These are phyloP conservation scores for Microbotryomycetes sp. DNA, from an alignment of 1,284 basidiomycete species.

Conservation along the genomic window DNA sequence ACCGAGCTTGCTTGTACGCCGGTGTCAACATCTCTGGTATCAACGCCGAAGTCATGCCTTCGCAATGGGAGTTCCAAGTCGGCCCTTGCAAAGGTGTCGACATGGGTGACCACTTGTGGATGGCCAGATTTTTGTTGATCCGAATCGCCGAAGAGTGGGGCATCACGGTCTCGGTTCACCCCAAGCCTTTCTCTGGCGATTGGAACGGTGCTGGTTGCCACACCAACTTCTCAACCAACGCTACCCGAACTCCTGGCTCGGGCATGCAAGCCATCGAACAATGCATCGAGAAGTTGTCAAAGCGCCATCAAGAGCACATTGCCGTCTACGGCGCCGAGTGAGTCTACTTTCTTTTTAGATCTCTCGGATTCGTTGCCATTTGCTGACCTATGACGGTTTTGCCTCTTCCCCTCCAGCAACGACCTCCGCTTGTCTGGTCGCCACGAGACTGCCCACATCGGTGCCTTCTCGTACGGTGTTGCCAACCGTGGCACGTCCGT, in stretches of 20 bases:
- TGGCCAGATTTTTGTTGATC: conserved; percentile 77
- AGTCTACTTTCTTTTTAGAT: too few relatives aligned
- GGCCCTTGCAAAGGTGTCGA: conserved; percentile 95
- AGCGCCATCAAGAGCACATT: conserved; percentile 56
- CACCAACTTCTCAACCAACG: conserved; percentile 72
- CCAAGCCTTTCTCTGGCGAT: conserved; percentile 94
- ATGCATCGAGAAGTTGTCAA: conserved; percentile 62
- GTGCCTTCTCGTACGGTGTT: conserved; percentile 74
- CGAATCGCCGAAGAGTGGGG: conserved; percentile 98
- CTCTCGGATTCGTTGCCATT: too few relatives aligned
- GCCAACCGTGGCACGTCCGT: conserved; percentile 55
- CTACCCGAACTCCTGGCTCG: conserved; percentile 76
- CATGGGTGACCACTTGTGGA: conserved; percentile 98
- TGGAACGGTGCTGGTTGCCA: conserved; percentile 98
- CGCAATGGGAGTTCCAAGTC: conserved; percentile 96
- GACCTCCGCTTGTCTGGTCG: conserved; percentile 86
- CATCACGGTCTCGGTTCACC: conserved; percentile 94
- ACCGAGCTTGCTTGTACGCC: conserved; percentile 89
- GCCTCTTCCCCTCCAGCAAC: conserved; percentile 82
- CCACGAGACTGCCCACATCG: conserved; percentile 96
- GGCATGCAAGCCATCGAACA: conserved; percentile 91
- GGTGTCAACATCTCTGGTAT: conserved; percentile 98
- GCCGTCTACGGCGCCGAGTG: conserved; percentile 70
- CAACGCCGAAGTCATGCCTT: conserved; percentile 99
- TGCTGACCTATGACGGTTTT: too few relatives aligned